Evolutionary conservation across 1,139 yeast species (phyloP).

Genomic region (Candida glucosophila): DNA sequence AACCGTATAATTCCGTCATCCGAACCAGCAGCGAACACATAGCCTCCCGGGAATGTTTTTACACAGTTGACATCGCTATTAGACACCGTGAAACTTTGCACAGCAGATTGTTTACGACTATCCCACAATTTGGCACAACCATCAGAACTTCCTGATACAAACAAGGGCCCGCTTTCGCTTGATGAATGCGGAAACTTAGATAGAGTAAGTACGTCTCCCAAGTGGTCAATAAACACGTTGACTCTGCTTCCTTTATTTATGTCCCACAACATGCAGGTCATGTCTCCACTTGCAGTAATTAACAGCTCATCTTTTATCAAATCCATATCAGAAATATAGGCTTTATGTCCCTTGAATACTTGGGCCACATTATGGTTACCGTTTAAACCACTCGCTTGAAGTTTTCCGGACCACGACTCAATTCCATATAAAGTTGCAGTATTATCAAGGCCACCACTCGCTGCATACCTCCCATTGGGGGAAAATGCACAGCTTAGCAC

Average conservation of each 20-base stretch:
- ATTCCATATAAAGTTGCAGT: conserved; percentile 62
- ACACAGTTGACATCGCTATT: conserved; percentile 61
- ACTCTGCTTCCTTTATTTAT: conserved; percentile 47
- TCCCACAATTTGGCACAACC: conserved; percentile 73
- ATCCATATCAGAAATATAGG: conserved; percentile 70
- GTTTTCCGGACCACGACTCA: conserved; percentile 8
- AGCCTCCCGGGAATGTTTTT: conserved; percentile 63
- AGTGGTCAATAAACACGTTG: conserved; percentile 60
- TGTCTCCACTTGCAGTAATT: conserved; percentile 75
- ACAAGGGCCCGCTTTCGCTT: conserved; percentile 19
- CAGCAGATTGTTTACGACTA: conserved; percentile 42
- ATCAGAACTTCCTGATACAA: conserved; percentile 72
- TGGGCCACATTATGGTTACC: conserved; percentile 26
- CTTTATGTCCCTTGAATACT: conserved; percentile 69
- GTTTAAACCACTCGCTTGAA: conserved; percentile 6
- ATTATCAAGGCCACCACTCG: conserved; percentile 81
- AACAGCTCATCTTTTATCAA: conserved; percentile 48
- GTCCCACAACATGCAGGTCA: conserved; percentile 80
- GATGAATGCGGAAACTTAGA: conserved; percentile 19
- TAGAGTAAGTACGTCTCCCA: conserved; percentile 70
- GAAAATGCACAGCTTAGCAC: conserved; percentile 69
- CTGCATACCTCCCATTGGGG: conserved; percentile 56
- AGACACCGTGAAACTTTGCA: conserved; percentile 54
- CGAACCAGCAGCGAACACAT: conserved; percentile 59
- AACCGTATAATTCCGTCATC: conserved; percentile 73